phyloP scores from a whole-genome alignment of 148 eudicot species.

The Suaeda aralocaspica region DNA sequence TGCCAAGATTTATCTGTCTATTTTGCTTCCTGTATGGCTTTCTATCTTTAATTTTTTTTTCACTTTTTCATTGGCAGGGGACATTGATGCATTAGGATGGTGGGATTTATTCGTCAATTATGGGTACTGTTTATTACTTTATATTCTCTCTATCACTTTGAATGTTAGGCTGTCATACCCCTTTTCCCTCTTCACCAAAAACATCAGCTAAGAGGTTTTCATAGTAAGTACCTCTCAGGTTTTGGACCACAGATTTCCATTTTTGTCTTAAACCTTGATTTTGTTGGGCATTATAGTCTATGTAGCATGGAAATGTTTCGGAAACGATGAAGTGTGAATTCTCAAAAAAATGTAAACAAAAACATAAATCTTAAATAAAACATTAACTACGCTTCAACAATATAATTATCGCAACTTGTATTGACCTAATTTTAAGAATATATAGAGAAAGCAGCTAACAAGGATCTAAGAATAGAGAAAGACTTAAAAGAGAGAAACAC shows the following conservation, averaged over 20 bases:
- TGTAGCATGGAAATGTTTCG: too few species aligned
- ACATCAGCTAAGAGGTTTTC: not conserved
- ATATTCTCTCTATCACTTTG: not conserved
- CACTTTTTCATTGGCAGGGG: conserved; percentile 47
- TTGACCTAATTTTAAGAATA: too few species aligned
- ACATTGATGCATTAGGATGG: conserved; percentile 82
- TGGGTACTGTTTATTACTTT: conserved; percentile 40
- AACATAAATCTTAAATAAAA: too few species aligned
- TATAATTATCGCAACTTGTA: too few species aligned
- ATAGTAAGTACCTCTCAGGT: not conserved
- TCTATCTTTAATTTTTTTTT: conserved; percentile 1
- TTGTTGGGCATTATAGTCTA: not conserved
- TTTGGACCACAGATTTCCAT: not conserved
- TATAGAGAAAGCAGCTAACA: too few species aligned
- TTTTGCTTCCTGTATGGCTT: not conserved
- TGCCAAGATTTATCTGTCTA: too few species aligned
- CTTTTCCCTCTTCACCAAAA: not conserved
- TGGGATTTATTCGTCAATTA: conserved; percentile 90
- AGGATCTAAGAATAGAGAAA: too few species aligned
- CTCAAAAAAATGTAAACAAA: too few species aligned
- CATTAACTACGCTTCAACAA: too few species aligned
- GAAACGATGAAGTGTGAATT: too few species aligned
- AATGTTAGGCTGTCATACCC: not conserved
- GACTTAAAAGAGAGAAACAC: too few species aligned
- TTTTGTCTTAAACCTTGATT: not conserved